Percentiles rank a stretch among this genome's conserved stretches.
Conservation (phyloP, 495 filamentous ascomycete genomes). For the Haplographium delicatum region DNA sequence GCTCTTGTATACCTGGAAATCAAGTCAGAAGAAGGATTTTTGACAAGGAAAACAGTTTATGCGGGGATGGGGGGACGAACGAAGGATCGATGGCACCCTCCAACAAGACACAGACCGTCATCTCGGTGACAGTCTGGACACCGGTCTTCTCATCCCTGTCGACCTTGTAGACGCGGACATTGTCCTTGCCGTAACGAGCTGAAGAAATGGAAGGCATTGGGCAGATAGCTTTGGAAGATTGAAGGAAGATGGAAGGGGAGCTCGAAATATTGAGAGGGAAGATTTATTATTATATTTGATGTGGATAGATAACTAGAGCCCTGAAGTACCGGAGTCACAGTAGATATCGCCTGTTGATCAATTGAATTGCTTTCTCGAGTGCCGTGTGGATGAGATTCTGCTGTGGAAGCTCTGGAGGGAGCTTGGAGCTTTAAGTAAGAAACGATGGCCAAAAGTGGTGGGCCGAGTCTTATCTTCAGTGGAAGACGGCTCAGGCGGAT, state of each 20-base stretch:
- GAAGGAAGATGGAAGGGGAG: too few relatives aligned
- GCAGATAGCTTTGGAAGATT: not conserved
- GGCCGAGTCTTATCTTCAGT: too few relatives aligned
- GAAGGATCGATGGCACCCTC: slow-evolving; percentile 88
- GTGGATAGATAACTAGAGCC: too few relatives aligned
- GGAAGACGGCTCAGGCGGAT: not conserved
- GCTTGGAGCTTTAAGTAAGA: not conserved
- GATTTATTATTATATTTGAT: too few relatives aligned
- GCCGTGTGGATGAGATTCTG: too few relatives aligned
- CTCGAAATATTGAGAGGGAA: too few relatives aligned
- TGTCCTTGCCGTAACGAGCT: slow-evolving; percentile 93
- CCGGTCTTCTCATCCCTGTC: slow-evolving; percentile 68
- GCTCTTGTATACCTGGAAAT: slow-evolving; percentile 83
- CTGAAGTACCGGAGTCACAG: too few relatives aligned
- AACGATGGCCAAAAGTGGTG: too few relatives aligned
- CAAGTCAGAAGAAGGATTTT: not conserved
- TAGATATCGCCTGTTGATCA: too few relatives aligned
- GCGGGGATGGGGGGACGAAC: slow-evolving; percentile 46
- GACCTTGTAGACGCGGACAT: slow-evolving; percentile 96
- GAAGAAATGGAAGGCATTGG: slow-evolving; percentile 57
- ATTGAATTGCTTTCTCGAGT: too few relatives aligned
- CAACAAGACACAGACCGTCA: slow-evolving; percentile 86
- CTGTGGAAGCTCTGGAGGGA: not conserved
- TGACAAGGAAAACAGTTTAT: too few relatives aligned
- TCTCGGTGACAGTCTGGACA: slow-evolving; percentile 82